Conservation (phyloP, 768 basidiomycete species). For the Amanita rubescens region DNA sequence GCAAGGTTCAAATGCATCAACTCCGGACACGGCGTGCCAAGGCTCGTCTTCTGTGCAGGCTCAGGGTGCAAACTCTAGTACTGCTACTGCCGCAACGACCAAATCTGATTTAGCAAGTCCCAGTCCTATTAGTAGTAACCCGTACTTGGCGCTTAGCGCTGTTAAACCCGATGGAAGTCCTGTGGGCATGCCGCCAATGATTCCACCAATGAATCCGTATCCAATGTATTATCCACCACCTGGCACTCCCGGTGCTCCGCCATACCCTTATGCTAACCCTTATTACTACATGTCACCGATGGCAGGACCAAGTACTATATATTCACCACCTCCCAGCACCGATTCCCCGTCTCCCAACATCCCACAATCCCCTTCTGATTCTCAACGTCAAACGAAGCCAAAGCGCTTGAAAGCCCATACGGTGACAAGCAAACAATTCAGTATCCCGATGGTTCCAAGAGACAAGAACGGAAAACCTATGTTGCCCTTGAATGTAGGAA, state of each 20-base stretch:
- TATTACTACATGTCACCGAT: constrained; percentile 38
- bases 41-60: constrained; percentile 4
- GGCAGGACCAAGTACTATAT: constrained; percentile 29
- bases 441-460: constrained; percentile 73
- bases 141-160: constrained; percentile 26
- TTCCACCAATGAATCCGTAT: constrained; percentile 31
- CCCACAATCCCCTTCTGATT: constrained; percentile 22
- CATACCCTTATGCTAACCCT: constrained; percentile 32
- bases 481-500: constrained; percentile 76
- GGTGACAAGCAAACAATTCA: constrained; percentile 68
- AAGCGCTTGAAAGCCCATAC: constrained; percentile 78
- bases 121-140: constrained; percentile 23
- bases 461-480: constrained; percentile 65
- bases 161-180: constrained; percentile 5
- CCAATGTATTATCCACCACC: constrained; percentile 33
- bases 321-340: constrained; percentile 21
- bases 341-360: constrained; percentile 15
- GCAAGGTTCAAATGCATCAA: background rate
- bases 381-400: constrained; percentile 53
- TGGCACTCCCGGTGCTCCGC: constrained; percentile 29
- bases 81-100: background rate
- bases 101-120: constrained; percentile 6
- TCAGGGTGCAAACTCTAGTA: background rate
- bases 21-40: background rate
- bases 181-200: constrained; percentile 17